Conservation (phyloP, 176 grass and related monocot genomes). For the Calamus simplicifolius region DNA sequence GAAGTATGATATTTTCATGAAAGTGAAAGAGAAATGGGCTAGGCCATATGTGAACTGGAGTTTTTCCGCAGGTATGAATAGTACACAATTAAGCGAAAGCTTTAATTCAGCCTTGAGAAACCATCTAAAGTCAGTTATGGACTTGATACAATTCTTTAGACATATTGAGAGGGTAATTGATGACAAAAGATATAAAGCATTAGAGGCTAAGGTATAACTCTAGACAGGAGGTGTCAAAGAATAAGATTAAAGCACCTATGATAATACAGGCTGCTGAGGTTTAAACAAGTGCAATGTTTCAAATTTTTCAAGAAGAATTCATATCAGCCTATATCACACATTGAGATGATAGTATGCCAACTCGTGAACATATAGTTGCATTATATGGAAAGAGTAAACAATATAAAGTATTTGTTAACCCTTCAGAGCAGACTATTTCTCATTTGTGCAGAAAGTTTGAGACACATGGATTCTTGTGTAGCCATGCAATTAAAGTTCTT, state of each 20-base stretch:
- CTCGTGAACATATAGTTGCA: slow-evolving; percentile 42
- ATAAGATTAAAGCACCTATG: slow-evolving; percentile 59
- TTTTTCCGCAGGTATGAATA: slow-evolving; percentile 61
- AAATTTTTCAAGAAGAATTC: slow-evolving; percentile 59
- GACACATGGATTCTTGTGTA: slow-evolving; percentile 43
- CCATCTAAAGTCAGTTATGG: slow-evolving; percentile 35
- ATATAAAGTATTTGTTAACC: slow-evolving; percentile 48
- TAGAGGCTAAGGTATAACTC: slow-evolving; percentile 43
- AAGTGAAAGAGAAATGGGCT: slow-evolving; percentile 62
- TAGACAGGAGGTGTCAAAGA: slow-evolving; percentile 36
- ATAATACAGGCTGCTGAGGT: slow-evolving; percentile 42
- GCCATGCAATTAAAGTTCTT: slow-evolving; percentile 59
- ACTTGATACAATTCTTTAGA: too few relatives aligned
- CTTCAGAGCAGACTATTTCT: slow-evolving; percentile 35
- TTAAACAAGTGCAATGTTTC: slow-evolving; percentile 57
- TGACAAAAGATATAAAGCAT: slow-evolving; percentile 36
- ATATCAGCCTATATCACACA: slow-evolving; percentile 49
- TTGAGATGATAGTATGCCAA: slow-evolving; percentile 30
- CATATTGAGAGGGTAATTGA: background rate
- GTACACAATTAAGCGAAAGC: slow-evolving; percentile 30
- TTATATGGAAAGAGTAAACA: slow-evolving; percentile 29
- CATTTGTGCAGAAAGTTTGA: slow-evolving; percentile 64
- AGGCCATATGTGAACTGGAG: slow-evolving; percentile 41
- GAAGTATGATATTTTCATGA: slow-evolving; percentile 40
- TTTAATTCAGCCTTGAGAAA: slow-evolving; percentile 25